Evolutionary conservation across 2,329 filamentous ascomycete species (phyloP), one percentile per base, ranked within the genome.

Genomic region (Xylariaceae sp.): DNA sequence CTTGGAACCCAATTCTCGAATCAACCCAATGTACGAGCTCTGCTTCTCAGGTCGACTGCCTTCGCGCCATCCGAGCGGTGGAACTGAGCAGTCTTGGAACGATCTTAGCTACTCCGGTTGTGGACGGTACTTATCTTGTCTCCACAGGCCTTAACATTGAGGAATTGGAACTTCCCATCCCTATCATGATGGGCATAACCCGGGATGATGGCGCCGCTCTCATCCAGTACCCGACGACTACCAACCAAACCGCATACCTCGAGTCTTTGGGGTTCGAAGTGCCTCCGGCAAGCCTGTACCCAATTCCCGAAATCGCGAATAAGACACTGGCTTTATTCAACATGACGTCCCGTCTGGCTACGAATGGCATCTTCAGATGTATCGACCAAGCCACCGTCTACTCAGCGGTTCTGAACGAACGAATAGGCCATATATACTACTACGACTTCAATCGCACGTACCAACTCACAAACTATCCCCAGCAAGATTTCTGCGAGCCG

Each of bases 391-490:
- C 82, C 4, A 86, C 83, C 2, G 79, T 79, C 5, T 80, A 79
- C 66, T 75, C 80, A 0, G 82, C 78, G 2, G 72, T 78, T 0
- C 59, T 67, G 13, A 77, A 75, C 13, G 71, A 73, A 2, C 76
- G 78, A 0, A 80, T 85, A 66, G 69, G 75, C 34, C 71, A 74
- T 2, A 73, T 82, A 0, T 86, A 81, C 68, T 85, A 79, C 68
- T 87, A 86, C 71, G 80, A 85, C 67, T 81, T 86, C 65, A 80
- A 84, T 61, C 78, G 83, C 50, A 80, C 79, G 0, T 82, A 81
- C 64, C 76, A 77, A 58, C 79, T 77, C 1, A 78, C 78, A 53
- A 79, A 80, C 42, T 84, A 81, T 37, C 83, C 85, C 52, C 73
- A 76, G 17, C 75, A 81, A 2, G 79, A 81, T 49, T 74, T 79